A percentile compares a stretch with the other conserved stretches of the same genome.
phyloP scores from a whole-genome alignment of 352 stramenopile species.

The Achlya hypogyna region DNA sequence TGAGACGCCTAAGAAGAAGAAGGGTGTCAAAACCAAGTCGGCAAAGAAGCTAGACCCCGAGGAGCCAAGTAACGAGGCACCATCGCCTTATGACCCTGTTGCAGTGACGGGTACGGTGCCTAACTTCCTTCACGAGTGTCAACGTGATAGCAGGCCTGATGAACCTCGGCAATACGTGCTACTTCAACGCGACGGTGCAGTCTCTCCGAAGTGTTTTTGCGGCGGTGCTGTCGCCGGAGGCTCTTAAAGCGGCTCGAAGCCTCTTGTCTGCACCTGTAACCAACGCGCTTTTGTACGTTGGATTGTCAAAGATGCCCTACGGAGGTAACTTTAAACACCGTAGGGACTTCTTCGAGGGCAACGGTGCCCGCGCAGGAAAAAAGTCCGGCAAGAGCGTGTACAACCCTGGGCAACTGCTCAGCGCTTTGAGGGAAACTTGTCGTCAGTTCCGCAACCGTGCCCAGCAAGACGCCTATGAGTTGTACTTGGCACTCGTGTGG shows the following conservation, averaged over 20 bases:
- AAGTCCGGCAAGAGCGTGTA: conserved; percentile 14
- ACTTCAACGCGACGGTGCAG: conserved; percentile 86
- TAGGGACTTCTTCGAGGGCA: conserved; percentile 14
- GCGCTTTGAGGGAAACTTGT: conserved; percentile 75
- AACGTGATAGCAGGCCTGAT: conserved; percentile 53
- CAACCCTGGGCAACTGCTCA: conserved; percentile 28
- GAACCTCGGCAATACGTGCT: conserved; percentile 93
- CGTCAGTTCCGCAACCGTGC: conserved; percentile 88
- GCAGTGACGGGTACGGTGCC: not conserved
- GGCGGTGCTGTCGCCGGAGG: conserved; percentile 25
- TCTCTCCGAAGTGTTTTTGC: conserved; percentile 64
- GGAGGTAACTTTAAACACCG: not conserved
- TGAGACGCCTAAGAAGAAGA: not conserved
- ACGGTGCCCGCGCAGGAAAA: not conserved
- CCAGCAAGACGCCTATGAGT: conserved; percentile 96
- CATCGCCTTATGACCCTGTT: not conserved
- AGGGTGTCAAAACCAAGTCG: not conserved
- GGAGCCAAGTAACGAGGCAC: not conserved
- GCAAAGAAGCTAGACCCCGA: not conserved
- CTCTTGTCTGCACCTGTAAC: conserved; percentile 85
- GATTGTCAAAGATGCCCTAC: not conserved
- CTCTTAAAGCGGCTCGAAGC: conserved; percentile 24
- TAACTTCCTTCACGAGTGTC: not conserved
- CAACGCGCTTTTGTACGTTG: conserved; percentile 47
- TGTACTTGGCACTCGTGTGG: conserved; percentile 90